Evolutionary conservation across 805 yeast genomes (phyloP), one percentile per base, ranked within the genome.

Genomic region (Candida vaughaniae): DNA sequence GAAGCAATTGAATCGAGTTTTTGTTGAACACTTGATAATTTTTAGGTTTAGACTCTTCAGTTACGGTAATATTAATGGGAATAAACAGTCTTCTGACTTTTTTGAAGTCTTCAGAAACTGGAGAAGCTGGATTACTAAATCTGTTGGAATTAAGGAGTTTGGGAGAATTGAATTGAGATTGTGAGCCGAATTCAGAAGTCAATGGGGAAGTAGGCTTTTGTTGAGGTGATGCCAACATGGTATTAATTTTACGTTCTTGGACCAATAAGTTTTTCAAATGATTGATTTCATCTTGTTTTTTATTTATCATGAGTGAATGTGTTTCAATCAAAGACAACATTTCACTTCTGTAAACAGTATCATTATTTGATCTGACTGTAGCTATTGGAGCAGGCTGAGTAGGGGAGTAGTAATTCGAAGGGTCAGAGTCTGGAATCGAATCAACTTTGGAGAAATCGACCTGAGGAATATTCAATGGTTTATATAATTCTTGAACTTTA

Each of bases 231-330:
- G 45, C 17, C n/a, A 39, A 35, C n/a, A 28, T 31, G 9, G 36
- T 39, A 38, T 48, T 55, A 7, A 52, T 30, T 28, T 45, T 40
- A 31, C 53, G 48, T 39, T 60, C 62, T 25, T 54, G 49, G 10
- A 31, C 33, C 30, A 60, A 43, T 16, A 60, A 45, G 12, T 46
- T 34, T 28, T 48, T 53, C 16, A 58, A 42, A 29, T 52, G 47
- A 10, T 47, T 42, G 14, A 55, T 57, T 40, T 59, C 62, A 12
- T 47, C 42, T 35, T 54, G 56, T 33, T 60, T 61, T 33, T 48
- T 55, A 11, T 38, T 30, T 7, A 58, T 43, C 35, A 57, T 43
- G 3, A 35, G 33, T 9, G 49, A 41, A 28, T 60, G 60, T 8
- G 51, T 47, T 30, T 54, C 49, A 7, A 55, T 47, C 14, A 59